Percentiles rank a stretch among this genome's conserved stretches.
phyloP scores from a whole-genome alignment of 129 eudicot species.

The Pittosporum tobira region DNA sequence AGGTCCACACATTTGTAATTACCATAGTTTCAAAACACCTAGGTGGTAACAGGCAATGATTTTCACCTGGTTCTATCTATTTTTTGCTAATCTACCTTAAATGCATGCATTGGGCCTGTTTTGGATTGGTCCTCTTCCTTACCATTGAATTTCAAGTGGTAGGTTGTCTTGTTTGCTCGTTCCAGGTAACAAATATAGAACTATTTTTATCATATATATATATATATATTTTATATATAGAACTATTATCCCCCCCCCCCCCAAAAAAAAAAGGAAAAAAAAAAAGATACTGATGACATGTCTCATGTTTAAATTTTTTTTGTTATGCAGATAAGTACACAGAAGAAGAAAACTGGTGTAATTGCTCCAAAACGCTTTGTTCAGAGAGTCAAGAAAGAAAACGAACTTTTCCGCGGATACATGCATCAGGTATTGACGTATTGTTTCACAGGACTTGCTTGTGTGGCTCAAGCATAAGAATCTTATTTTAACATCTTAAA shows the following conservation, averaged over 20 bases:
- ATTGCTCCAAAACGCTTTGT: constrained; percentile 95
- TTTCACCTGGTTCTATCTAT: neutral
- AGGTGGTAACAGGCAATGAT: too few species aligned
- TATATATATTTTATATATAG: too few species aligned
- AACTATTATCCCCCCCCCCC: neutral
- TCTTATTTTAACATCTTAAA: neutral
- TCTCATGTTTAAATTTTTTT: constrained; percentile 1
- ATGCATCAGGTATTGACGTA: constrained; percentile 99
- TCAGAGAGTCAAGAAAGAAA: constrained; percentile 79
- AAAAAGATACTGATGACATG: neutral
- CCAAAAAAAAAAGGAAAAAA: too few species aligned
- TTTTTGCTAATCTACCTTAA: neutral
- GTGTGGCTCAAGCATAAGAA: neutral
- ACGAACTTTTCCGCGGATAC: constrained; percentile 78
- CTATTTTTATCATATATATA: too few species aligned
- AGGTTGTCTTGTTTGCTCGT: neutral
- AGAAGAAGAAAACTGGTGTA: constrained; percentile 96
- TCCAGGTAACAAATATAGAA: neutral
- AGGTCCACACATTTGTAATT: too few species aligned
- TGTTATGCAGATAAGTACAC: constrained; percentile 59
- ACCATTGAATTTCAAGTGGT: neutral
- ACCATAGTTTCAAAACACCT: too few species aligned
- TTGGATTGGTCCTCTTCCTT: neutral
- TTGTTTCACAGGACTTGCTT: constrained; percentile 9
- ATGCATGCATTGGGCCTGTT: neutral